phyloP scores from a whole-genome alignment of 371 early-diverging fungal genomes.

The Caulochytrium protostelioides region DNA sequence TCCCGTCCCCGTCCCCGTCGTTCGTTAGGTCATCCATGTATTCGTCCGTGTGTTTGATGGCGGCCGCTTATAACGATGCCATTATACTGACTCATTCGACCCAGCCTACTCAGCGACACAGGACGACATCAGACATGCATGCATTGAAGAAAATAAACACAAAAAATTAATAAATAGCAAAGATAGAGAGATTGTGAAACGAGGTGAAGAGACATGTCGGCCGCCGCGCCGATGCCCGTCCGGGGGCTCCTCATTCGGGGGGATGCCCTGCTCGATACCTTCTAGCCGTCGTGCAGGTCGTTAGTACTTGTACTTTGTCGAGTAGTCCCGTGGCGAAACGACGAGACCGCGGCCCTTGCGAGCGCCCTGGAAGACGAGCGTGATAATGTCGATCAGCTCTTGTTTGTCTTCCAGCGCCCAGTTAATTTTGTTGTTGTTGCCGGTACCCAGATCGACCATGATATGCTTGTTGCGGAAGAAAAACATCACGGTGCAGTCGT shows the following conservation, averaged over 20 bases:
- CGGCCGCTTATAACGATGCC: no score
- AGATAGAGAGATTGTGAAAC: no score
- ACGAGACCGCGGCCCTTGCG: constrained; percentile 84
- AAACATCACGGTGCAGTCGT: constrained; percentile 73
- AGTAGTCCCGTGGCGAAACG: constrained; percentile 84
- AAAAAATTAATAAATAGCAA: no score
- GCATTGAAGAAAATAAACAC: no score
- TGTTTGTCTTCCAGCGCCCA: constrained; percentile 63
- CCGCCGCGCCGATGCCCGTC: no score
- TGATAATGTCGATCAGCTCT: constrained; percentile 18
- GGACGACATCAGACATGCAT: no score
- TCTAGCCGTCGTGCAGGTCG: neutral
- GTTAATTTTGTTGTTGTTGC: constrained; percentile 96
- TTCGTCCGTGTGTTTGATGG: no score
- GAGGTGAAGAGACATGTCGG: no score
- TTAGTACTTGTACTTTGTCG: constrained; percentile 86
- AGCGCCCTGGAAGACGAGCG: constrained; percentile 74
- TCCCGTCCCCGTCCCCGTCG: no score
- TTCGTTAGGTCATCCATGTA: no score
- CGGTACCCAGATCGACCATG: constrained; percentile 94
- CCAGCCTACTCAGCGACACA: no score
- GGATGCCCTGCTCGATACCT: neutral
- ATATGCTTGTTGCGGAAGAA: constrained; percentile 92
- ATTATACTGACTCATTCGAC: no score
- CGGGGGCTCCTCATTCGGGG: neutral